Evolutionary conservation across 805 yeast genomes (phyloP).

Genomic region (Kuraishia molischiana): DNA sequence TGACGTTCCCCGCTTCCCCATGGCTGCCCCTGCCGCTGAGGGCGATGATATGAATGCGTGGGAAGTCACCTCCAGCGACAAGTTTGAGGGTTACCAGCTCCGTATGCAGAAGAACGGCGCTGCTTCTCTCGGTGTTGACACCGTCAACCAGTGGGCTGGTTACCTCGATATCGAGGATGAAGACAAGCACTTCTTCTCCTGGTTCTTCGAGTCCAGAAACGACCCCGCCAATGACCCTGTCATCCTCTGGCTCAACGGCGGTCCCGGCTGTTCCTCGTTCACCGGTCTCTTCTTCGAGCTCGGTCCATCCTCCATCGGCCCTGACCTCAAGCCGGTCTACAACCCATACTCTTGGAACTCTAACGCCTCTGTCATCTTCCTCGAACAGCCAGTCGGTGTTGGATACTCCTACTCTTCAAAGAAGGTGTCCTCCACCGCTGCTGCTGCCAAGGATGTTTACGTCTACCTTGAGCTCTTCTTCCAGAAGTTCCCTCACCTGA

Average conservation of each 20-base stretch:
- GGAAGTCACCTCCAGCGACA: slow-evolving; percentile 8
- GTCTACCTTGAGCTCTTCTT: slow-evolving; percentile 74
- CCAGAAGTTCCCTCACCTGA: slow-evolving; percentile 57
- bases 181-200: slow-evolving; percentile 75
- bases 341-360: slow-evolving; percentile 81
- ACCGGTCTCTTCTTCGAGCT: slow-evolving; percentile 82
- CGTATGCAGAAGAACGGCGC: slow-evolving; percentile 57
- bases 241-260: slow-evolving; percentile 87
- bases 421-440: slow-evolving; percentile 59
- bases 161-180: slow-evolving; percentile 75
- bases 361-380: slow-evolving; percentile 76
- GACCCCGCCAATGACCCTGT: slow-evolving; percentile 83
- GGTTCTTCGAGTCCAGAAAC: slow-evolving; percentile 85
- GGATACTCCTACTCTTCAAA: slow-evolving; percentile 65
- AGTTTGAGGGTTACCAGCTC: slow-evolving; percentile 36
- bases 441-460: slow-evolving; percentile 78
- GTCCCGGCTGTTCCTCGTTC: slow-evolving; percentile 89
- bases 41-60: neutral
- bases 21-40: neutral
- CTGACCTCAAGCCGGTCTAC: slow-evolving; percentile 49
- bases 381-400: slow-evolving; percentile 85
- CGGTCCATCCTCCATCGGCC: slow-evolving; percentile 67
- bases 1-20: neutral
- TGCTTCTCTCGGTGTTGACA: slow-evolving; percentile 63
- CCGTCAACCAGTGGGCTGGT: slow-evolving; percentile 76